Evolutionary conservation across 2,329 filamentous ascomycete genomes (phyloP).

Genomic region (Ophiostoma australiae): DNA sequence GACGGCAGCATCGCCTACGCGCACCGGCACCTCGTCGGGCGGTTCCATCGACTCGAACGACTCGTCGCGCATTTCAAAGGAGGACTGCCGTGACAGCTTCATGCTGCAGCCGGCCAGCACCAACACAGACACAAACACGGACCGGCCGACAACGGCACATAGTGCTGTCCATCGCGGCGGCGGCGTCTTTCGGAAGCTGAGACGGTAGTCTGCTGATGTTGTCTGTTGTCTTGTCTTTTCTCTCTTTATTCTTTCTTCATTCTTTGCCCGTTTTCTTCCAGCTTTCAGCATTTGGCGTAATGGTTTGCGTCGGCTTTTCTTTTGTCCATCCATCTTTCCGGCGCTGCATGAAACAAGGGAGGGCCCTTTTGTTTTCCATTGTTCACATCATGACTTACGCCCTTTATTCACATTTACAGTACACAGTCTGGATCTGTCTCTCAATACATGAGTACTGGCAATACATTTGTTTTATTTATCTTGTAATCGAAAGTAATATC

Average conservation of each 20-base stretch:
- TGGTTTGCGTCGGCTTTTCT: background rate
- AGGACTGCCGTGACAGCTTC: conserved; percentile 37
- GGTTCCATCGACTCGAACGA: conserved; percentile 20
- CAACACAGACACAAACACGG: background rate
- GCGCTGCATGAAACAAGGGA: background rate
- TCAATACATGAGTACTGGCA: background rate
- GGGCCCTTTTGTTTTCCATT: background rate
- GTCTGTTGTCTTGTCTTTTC: background rate
- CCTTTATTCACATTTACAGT: background rate
- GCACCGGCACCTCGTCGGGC: conserved; percentile 21
- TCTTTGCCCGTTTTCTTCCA: conserved; percentile 2
- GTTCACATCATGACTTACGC: conserved; percentile 7
- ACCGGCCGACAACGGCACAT: conserved; percentile 5
- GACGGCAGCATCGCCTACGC: background rate
- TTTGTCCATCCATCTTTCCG: background rate
- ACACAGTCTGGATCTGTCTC: background rate
- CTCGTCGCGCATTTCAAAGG: conserved; percentile 33
- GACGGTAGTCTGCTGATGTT: conserved; percentile 13
- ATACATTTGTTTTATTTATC: background rate
- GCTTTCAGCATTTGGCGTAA: background rate
- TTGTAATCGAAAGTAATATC: too few relatives aligned
- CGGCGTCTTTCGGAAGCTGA: conserved; percentile 26
- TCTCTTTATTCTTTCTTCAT: conserved; percentile 8
- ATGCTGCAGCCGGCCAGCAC: conserved; percentile 29
- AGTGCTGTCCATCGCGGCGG: conserved; percentile 13